A percentile compares a stretch with the other conserved stretches of the same genome.
Conservation (phyloP, 257 asterid species). For the Vinca minor region DNA sequence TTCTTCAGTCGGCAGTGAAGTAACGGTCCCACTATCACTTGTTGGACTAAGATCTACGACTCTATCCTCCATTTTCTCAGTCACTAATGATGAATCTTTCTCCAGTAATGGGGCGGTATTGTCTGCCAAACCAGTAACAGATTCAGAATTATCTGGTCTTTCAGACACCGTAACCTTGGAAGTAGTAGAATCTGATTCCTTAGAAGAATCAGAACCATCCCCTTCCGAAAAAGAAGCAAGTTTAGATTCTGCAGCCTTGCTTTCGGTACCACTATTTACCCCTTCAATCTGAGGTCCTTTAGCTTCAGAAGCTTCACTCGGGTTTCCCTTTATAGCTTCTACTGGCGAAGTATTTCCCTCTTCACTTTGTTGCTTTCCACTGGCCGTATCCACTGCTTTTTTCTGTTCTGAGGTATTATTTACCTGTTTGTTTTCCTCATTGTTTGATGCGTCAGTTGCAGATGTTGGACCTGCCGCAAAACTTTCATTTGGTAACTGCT, state of each 20-base stretch:
- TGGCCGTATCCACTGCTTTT: conserved; percentile 19
- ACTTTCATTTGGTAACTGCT: conserved; percentile 34
- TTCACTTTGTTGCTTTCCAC: conserved; percentile 20
- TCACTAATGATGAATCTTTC: conserved; percentile 23
- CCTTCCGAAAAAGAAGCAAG: conserved; percentile 18
- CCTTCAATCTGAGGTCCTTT: conserved; percentile 15
- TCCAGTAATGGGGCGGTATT: conserved; percentile 21
- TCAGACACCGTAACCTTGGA: conserved; percentile 20
- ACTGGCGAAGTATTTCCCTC: conserved; percentile 1
- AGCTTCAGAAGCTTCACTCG: conserved; percentile 25
- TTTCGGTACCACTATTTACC: conserved; percentile 24
- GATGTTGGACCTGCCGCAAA: conserved; percentile 23
- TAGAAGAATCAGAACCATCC: conserved; percentile 22
- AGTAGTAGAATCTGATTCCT: conserved; percentile 15
- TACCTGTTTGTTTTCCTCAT: conserved; percentile 21
- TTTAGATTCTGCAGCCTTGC: conserved; percentile 18
- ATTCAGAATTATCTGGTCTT: conserved; percentile 16
- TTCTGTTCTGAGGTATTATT: conserved; percentile 28
- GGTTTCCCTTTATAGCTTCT: conserved; percentile 19
- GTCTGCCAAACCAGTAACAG: conserved; percentile 19
- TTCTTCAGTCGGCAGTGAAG: conserved; percentile 26
- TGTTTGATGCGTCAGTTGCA: conserved; percentile 11
- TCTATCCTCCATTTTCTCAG: conserved; percentile 23
- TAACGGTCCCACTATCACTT: conserved; percentile 18
- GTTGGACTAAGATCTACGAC: conserved; percentile 12